Evolutionary conservation across 371 early-diverging fungal genomes (phyloP), one percentile per base, ranked within the genome.

Genomic region (Mortierella polycephala): DNA sequence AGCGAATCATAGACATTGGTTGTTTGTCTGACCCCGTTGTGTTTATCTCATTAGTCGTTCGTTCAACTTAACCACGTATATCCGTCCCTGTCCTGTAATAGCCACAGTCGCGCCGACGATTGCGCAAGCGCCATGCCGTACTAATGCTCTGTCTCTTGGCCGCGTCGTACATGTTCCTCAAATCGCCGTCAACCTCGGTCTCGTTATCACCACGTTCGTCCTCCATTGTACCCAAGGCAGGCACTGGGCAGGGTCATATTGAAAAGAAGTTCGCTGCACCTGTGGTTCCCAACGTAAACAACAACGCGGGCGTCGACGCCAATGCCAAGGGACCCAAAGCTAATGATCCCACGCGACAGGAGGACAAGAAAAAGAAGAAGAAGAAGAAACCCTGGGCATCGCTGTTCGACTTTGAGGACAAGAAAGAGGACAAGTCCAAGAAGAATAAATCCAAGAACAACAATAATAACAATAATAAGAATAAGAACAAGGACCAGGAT

Each of bases 111-210:
- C 61, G 57, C 12, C n/a, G 57, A 18, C 65, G 69, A 23, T 39
- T 79, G 39, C 72, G 79, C 6, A 72, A 72, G 51, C 72, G 69
- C 18, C 79, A 79, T 69, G 69, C 69, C 0, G 69, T 65, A 5
- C 16, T 79, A 20, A 66, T 69, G 16, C 54, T 72, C 40, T 72
- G 79, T 47, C 72, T 79, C 21, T 50, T 72, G 6, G 62, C 72
- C 9, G 71, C 71, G 14, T 57, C 67, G 20, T 64, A 64, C 71
- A 62, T 76, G 61, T 66, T 71, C 57, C 7, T 76, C 7, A 76
- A 60, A n/a, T 71, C 77, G 7, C 55, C 65, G 10, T 30, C 62
- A 1, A 51, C 52, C 12, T 58, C 73, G 5, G 57, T 51, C 7
- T 67, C 67, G 11, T 62, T 60, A 37, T 51, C 55, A 21, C 44